Evolutionary conservation across 2,329 filamentous ascomycete genomes (phyloP).

Genomic region (Nannizziopsis barbatae): DNA sequence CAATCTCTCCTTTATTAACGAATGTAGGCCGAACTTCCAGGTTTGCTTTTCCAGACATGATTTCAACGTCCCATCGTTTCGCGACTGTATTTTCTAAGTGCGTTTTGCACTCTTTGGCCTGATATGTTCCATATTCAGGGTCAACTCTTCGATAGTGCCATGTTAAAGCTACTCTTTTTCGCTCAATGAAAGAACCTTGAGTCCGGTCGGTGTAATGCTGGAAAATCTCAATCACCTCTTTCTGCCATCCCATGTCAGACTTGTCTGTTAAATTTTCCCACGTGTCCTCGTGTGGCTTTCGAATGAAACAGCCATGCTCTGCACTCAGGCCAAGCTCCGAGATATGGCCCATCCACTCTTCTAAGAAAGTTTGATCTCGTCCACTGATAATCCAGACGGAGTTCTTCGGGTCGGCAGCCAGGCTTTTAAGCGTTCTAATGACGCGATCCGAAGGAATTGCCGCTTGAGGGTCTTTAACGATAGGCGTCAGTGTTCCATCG

Average conservation of each 20-base stretch:
- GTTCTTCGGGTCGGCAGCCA: conserved; percentile 71
- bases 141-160: conserved; percentile 96
- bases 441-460: conserved; percentile 80
- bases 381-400: conserved; percentile 98
- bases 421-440: conserved; percentile 63
- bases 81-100: conserved; percentile 66
- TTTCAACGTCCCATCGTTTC: conserved; percentile 78
- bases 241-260: conserved; percentile 86
- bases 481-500: conserved; percentile 89
- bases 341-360: conserved; percentile 88
- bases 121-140: conserved; percentile 68
- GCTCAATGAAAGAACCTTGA: conserved; percentile 82
- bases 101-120: conserved; percentile 69
- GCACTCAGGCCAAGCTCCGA: conserved; percentile 81
- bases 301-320: conserved; percentile 93
- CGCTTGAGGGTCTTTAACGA: conserved; percentile 80
- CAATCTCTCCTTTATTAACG: conserved; percentile 97
- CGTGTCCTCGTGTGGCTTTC: conserved; percentile 59
- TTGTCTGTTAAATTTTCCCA: conserved; percentile 86
- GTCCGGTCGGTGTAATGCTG: conserved; percentile 79
- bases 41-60: conserved; percentile 95
- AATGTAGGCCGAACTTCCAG: conserved; percentile 92
- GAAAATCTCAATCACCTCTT: conserved; percentile 72
- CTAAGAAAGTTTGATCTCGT: conserved; percentile 80
- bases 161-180: conserved; percentile 85